Evolutionary conservation across 2,329 filamentous ascomycete species (phyloP).

Genomic region (Cladosporium sphaerospermum): DNA sequence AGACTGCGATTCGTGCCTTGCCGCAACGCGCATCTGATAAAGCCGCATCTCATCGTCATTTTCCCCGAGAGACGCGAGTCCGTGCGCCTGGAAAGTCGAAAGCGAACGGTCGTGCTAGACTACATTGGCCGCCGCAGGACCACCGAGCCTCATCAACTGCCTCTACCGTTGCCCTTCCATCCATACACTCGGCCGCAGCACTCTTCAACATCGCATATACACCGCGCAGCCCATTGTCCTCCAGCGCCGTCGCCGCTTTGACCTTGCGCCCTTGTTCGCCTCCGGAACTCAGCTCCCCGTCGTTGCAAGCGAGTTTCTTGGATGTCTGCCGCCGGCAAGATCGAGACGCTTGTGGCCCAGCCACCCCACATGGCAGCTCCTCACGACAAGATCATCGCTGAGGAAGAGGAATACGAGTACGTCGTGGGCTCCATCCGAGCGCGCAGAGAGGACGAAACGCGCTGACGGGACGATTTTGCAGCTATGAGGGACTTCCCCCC

Average conservation of each 20-base stretch:
- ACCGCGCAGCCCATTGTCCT: background rate
- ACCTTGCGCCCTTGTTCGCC: background rate
- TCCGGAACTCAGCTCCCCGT: background rate
- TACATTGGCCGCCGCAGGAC: background rate
- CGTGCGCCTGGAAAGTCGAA: too few relatives aligned
- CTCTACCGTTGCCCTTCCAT: background rate
- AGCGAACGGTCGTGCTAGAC: too few relatives aligned
- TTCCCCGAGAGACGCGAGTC: too few relatives aligned
- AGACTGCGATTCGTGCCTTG: background rate
- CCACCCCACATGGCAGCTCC: slow-evolving; percentile 23
- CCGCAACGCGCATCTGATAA: background rate
- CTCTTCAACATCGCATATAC: background rate
- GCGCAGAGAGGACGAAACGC: background rate
- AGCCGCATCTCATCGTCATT: background rate
- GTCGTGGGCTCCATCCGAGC: slow-evolving; percentile 11
- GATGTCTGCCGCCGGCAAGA: slow-evolving; percentile 10
- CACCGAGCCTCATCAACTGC: background rate
- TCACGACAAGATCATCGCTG: slow-evolving; percentile 27
- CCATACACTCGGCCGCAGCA: background rate
- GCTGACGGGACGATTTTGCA: slow-evolving; percentile 29
- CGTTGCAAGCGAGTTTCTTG: background rate
- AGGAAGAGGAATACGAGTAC: slow-evolving; percentile 33
- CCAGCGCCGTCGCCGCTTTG: background rate
- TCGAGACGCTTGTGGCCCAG: slow-evolving; percentile 15
- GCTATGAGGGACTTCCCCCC: slow-evolving; percentile 88